Percentiles rank a stretch among this genome's conserved stretches.
phyloP scores from a whole-genome alignment of 768 basidiomycete species.

The Gloeopeniophorella convolvens region DNA sequence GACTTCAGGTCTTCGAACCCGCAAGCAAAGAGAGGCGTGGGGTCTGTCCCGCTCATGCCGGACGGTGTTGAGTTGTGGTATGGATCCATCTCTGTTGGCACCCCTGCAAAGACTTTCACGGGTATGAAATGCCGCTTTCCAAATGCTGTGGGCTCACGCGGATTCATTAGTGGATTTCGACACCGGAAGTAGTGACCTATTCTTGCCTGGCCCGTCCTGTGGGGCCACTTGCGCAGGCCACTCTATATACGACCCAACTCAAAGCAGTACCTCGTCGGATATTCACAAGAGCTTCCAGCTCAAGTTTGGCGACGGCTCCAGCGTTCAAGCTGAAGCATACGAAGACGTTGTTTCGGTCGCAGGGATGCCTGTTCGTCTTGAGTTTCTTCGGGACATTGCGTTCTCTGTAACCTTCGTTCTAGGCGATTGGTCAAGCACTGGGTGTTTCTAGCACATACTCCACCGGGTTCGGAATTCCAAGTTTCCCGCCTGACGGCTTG shows the following conservation, averaged over 20 bases:
- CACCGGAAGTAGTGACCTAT: too few relatives aligned
- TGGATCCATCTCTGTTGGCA: conserved; percentile 42
- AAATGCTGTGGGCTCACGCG: neutral
- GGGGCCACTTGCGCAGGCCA: conserved; percentile 33
- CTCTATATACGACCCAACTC: conserved; percentile 31
- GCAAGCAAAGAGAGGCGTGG: conserved; percentile 25
- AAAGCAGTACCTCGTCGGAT: conserved; percentile 34
- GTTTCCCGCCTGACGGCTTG: conserved; percentile 24
- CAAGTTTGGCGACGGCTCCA: conserved; percentile 43
- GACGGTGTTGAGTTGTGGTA: conserved; percentile 38
- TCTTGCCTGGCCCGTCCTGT: conserved; percentile 38
- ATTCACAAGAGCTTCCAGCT: conserved; percentile 34
- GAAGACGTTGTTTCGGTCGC: conserved; percentile 41
- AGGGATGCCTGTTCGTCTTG: conserved; percentile 32
- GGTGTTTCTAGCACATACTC: conserved; percentile 26
- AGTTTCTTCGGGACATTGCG: conserved; percentile 1
- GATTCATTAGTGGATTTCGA: conserved; percentile 41
- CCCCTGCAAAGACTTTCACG: conserved; percentile 37
- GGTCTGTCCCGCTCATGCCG: conserved; percentile 32
- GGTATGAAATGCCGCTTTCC: conserved; percentile 27
- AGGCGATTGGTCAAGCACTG: conserved; percentile 25
- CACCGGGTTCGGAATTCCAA: conserved; percentile 12
- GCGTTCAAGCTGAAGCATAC: conserved; percentile 40
- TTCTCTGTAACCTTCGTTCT: neutral
- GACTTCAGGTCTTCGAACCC: conserved; percentile 12